A percentile compares a stretch with the other conserved stretches of the same genome.
phyloP scores from a whole-genome alignment of 306 rosid genomes.

The Acmispon strigosus region DNA sequence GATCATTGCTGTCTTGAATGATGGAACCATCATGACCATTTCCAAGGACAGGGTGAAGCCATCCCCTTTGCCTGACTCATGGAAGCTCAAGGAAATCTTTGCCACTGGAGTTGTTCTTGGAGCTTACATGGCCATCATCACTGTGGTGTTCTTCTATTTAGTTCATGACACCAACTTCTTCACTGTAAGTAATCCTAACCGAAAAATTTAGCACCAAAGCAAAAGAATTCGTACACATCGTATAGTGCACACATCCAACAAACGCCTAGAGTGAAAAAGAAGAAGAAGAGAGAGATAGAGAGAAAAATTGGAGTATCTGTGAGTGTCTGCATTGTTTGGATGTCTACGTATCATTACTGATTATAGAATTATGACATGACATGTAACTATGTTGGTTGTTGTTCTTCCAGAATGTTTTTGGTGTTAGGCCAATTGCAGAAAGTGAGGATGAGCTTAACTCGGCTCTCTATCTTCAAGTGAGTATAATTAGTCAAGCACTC shows the following conservation, averaged over 20 bases:
- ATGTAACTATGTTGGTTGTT: neutral
- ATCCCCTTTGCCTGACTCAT: slow-evolving; percentile 94
- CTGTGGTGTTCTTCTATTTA: slow-evolving; percentile 72
- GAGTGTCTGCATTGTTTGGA: too few species aligned
- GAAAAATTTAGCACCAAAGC: neutral
- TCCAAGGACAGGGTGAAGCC: slow-evolving; percentile 91
- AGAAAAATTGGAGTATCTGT: too few species aligned
- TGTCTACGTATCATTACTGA: neutral
- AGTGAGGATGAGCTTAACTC: slow-evolving; percentile 49
- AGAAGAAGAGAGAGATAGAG: neutral
- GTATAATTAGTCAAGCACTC: slow-evolving; percentile 90
- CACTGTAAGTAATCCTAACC: slow-evolving; percentile 36
- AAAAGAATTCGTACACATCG: too few species aligned
- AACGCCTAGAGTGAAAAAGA: neutral
- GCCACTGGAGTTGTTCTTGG: slow-evolving; percentile 84
- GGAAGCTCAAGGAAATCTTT: slow-evolving; percentile 88
- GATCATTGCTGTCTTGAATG: slow-evolving; percentile 76
- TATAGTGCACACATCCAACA: too few species aligned
- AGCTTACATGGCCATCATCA: slow-evolving; percentile 80
- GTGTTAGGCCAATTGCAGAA: slow-evolving; percentile 35
- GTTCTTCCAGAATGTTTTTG: slow-evolving; percentile 35
- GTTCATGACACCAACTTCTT: slow-evolving; percentile 49
- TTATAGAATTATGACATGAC: neutral
- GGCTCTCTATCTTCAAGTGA: slow-evolving; percentile 91
- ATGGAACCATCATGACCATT: slow-evolving; percentile 96